Conservation (phyloP, 768 basidiomycete genomes). For the Mrakia gelida region DNA sequence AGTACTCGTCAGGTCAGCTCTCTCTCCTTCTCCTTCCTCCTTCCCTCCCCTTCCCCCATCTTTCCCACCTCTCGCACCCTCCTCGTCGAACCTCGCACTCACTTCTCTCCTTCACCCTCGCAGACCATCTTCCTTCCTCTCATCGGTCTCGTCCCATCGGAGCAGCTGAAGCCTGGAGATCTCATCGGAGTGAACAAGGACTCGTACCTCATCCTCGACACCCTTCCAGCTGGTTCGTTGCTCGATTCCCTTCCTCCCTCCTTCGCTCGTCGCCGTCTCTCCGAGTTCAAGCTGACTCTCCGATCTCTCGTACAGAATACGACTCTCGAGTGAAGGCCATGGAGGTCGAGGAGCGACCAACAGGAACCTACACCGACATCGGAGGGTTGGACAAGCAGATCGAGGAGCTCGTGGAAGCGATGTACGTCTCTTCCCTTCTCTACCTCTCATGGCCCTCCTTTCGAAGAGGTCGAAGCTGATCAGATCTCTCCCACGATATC, state of each 20-base stretch:
- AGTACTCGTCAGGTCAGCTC: constrained; percentile 73
- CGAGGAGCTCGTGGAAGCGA: constrained; percentile 95
- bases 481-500: neutral
- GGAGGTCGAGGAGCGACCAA: constrained; percentile 98
- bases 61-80: neutral
- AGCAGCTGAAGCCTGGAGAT: constrained; percentile 82
- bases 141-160: constrained; percentile 92
- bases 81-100: neutral
- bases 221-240: constrained; percentile 60
- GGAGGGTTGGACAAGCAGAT: constrained; percentile 99
- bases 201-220: constrained; percentile 94
- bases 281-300: neutral
- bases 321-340: constrained; percentile 98
- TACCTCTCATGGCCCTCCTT: neutral
- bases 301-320: constrained; percentile 58
- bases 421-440: constrained; percentile 45
- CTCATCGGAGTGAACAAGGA: constrained; percentile 99
- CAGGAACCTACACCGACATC: constrained; percentile 88
- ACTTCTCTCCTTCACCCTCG: neutral
- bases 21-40: neutral
- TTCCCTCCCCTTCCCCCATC: neutral
- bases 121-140: constrained; percentile 93
- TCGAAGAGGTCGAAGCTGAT: neutral
- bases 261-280: neutral
- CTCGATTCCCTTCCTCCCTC: neutral